A percentile compares a stretch with the other conserved stretches of the same genome.
These are phyloP conservation scores for Leucoagaricus sp. DNA, from an alignment of 1,284 basidiomycete genomes.

Conservation along the genomic window DNA sequence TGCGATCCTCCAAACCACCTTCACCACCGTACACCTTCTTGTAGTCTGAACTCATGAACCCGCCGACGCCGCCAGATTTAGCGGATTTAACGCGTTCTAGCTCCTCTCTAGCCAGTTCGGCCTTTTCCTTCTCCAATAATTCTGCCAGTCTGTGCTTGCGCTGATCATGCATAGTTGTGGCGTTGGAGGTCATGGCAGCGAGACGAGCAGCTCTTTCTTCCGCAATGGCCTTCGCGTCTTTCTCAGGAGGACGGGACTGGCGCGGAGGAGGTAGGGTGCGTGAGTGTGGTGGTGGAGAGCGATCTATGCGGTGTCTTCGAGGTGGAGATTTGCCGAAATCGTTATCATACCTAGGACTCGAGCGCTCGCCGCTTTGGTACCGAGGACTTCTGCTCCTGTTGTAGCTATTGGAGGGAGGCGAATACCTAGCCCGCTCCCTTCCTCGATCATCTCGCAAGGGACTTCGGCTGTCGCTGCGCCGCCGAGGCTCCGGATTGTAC, in stretches of 20 bases:
- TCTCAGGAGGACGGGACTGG: conserved; percentile 22
- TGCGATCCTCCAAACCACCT: conserved; percentile 77
- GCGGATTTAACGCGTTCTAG: conserved; percentile 57
- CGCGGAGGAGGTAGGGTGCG: conserved; percentile 29
- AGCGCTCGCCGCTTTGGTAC: conserved; percentile 42
- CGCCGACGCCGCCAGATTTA: conserved; percentile 72
- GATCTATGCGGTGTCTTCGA: conserved; percentile 31
- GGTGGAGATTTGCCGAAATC: conserved; percentile 24
- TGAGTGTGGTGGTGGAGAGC: conserved; percentile 21
- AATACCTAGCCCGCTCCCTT: conserved; percentile 24
- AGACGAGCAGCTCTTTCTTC: conserved; percentile 80
- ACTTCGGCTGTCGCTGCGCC: conserved; percentile 1
- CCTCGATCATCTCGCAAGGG: conserved; percentile 11
- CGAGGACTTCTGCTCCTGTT: conserved; percentile 23
- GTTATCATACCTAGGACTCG: conserved; percentile 34
- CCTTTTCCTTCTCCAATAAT: conserved; percentile 72
- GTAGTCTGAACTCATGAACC: conserved; percentile 71
- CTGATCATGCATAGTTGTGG: conserved; percentile 60
- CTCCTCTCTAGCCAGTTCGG: conserved; percentile 52
- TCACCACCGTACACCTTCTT: conserved; percentile 77
- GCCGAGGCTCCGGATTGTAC: conserved; percentile 19
- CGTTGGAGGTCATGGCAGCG: conserved; percentile 83
- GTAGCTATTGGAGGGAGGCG: conserved; percentile 16
- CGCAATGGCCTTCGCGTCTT: conserved; percentile 23
- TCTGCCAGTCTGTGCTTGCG: conserved; percentile 67